phyloP scores from a whole-genome alignment of 2,329 filamentous ascomycete species.

The Claviceps paspali region DNA sequence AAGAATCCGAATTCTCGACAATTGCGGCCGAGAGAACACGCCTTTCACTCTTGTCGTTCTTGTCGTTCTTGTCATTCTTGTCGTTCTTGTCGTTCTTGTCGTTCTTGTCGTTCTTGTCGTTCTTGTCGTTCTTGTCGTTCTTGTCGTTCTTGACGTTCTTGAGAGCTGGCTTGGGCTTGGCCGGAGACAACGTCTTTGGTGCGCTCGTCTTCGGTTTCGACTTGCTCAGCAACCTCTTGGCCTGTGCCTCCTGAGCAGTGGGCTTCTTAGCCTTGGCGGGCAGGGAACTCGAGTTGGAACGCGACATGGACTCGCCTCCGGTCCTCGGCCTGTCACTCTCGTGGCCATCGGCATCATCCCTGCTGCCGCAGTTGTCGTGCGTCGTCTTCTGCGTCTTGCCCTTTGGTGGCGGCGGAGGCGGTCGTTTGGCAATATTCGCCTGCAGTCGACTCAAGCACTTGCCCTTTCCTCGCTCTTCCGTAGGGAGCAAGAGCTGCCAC shows the following conservation, averaged over 20 bases:
- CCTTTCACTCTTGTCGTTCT: slow-evolving; percentile 17
- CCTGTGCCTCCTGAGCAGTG: slow-evolving; percentile 36
- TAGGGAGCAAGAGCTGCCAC: slow-evolving; percentile 46
- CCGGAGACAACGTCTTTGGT: slow-evolving; percentile 21
- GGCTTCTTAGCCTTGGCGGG: slow-evolving; percentile 41
- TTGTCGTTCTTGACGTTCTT: too few relatives aligned
- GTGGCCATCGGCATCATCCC: slow-evolving; percentile 20
- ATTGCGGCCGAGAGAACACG: slow-evolving; percentile 40
- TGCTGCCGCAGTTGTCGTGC: slow-evolving; percentile 28
- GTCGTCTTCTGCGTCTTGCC: slow-evolving; percentile 34
- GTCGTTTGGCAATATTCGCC: slow-evolving; percentile 38
- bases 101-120: too few relatives aligned
- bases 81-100: too few relatives aligned
- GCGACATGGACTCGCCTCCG: slow-evolving; percentile 28
- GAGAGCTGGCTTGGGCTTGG: slow-evolving; percentile 23
- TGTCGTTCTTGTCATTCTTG: too few relatives aligned
- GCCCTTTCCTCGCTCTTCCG: slow-evolving; percentile 40
- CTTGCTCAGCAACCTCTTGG: slow-evolving; percentile 34
- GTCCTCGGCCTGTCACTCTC: slow-evolving; percentile 16
- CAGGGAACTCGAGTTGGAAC: slow-evolving; percentile 36
- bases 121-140: too few relatives aligned
- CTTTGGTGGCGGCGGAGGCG: slow-evolving; percentile 31
- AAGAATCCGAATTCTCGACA: slow-evolving; percentile 39
- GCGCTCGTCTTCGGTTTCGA: slow-evolving; percentile 19
- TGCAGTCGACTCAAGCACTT: slow-evolving; percentile 48